A percentile compares a stretch with the other conserved stretches of the same genome.
Evolutionary conservation across 2,329 filamentous ascomycete genomes (phyloP).

Genomic region (Ophiostoma angusticollis): DNA sequence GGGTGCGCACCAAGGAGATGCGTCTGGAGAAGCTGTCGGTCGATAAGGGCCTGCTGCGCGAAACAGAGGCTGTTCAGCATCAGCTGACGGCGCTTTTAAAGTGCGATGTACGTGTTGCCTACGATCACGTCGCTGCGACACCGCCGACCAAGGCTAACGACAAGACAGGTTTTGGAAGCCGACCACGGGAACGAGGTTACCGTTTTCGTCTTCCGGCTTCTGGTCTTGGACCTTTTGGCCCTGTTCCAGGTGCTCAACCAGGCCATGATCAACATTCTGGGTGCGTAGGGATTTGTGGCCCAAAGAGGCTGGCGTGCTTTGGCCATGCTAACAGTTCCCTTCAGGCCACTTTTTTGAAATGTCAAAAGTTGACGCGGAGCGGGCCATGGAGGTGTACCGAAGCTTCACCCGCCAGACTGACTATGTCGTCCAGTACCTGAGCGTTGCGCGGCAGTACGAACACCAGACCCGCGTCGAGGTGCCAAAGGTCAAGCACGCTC

Average conservation of each 20-base stretch:
- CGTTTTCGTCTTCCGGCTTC: slow-evolving; percentile 78
- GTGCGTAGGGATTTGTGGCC: slow-evolving; percentile 35
- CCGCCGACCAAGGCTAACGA: background rate
- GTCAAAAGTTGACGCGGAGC: slow-evolving; percentile 85
- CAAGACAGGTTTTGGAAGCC: slow-evolving; percentile 54
- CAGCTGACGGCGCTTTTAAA: slow-evolving; percentile 77
- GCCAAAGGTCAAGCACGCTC: slow-evolving; percentile 92
- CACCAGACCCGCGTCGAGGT: slow-evolving; percentile 87
- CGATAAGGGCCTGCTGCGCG: slow-evolving; percentile 81
- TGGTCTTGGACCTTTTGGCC: slow-evolving; percentile 79
- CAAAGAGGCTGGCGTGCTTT: background rate
- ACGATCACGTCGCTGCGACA: background rate
- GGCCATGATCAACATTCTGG: slow-evolving; percentile 90
- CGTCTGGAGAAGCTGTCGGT: slow-evolving; percentile 75
- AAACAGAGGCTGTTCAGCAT: slow-evolving; percentile 81
- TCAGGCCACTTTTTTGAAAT: slow-evolving; percentile 95
- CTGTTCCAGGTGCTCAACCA: slow-evolving; percentile 95
- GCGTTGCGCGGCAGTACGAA: slow-evolving; percentile 78
- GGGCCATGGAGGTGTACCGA: slow-evolving; percentile 84
- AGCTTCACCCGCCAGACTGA: slow-evolving; percentile 87
- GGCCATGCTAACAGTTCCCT: background rate
- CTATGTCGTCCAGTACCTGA: slow-evolving; percentile 79
- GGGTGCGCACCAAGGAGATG: slow-evolving; percentile 70
- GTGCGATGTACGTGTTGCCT: slow-evolving; percentile 65
- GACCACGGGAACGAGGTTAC: slow-evolving; percentile 96